Percentiles rank a stretch among this genome's conserved stretches.
Evolutionary conservation across 179 eudicot species (phyloP).

Genomic region (Heliamphora pulchella): DNA sequence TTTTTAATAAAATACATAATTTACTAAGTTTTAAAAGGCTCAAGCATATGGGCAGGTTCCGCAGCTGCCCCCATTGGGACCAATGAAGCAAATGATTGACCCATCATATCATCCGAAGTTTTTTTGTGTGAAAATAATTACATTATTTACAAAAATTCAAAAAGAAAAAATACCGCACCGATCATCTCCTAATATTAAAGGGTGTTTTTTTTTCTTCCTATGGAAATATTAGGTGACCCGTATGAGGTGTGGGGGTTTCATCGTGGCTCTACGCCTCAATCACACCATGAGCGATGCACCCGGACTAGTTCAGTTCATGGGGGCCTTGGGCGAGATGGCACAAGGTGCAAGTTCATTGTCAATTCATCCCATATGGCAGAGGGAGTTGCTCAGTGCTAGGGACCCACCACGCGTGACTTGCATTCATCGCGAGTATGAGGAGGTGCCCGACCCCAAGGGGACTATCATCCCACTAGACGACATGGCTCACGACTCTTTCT

Average conservation of each 20-base stretch:
- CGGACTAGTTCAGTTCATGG: slow-evolving; percentile 34
- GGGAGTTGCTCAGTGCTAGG: slow-evolving; percentile 33
- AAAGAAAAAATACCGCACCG: no score
- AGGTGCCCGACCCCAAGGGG: slow-evolving; percentile 18
- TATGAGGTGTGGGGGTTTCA: slow-evolving; percentile 37
- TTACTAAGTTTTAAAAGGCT: no score
- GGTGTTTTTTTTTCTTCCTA: no score
- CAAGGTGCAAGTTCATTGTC: slow-evolving; percentile 26
- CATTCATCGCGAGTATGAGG: slow-evolving; percentile 31
- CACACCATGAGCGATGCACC: slow-evolving; percentile 41
- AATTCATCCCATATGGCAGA: slow-evolving; percentile 33
- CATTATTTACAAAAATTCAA: no score
- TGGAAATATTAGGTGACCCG: slow-evolving; percentile 25
- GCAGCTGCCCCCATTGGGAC: no score
- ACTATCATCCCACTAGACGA: slow-evolving; percentile 32
- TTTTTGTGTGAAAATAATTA: no score
- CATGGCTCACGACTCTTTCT: slow-evolving; percentile 38
- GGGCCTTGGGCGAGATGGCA: slow-evolving; percentile 35
- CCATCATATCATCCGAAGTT: no score
- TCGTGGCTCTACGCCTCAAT: slow-evolving; percentile 34
- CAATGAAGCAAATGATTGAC: no score
- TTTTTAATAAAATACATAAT: no score
- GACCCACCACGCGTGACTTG: slow-evolving; percentile 24
- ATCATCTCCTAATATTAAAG: no score
- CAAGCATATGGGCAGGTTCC: no score